Evolutionary conservation across 257 asterid species (phyloP).

Genomic region (Salvia hispanica): DNA sequence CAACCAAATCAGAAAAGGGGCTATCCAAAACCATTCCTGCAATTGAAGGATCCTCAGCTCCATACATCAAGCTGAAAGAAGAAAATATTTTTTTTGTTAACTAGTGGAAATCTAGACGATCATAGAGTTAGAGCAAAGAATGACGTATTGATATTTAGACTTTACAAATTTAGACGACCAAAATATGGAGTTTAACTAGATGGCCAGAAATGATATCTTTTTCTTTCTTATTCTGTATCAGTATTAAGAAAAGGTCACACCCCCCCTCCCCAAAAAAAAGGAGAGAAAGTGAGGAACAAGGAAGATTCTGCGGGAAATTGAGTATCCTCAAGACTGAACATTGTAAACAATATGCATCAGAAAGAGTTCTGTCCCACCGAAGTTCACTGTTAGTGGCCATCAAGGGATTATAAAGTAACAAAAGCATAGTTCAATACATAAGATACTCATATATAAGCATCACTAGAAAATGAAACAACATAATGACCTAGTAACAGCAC

Average conservation of each 20-base stretch:
- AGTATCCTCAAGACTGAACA: neutral
- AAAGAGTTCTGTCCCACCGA: neutral
- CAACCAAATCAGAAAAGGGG: slow-evolving; percentile 93
- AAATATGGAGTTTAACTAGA: neutral
- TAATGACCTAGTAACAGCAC: slow-evolving; percentile 85
- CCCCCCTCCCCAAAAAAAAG: too few relatives aligned
- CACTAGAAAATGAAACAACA: slow-evolving; percentile 23
- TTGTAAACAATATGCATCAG: neutral
- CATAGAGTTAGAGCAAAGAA: slow-evolving; percentile 12
- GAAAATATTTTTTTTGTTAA: slow-evolving; percentile 25
- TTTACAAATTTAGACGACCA: neutral
- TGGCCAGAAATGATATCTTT: slow-evolving; percentile 12
- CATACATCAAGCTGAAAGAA: slow-evolving; percentile 86
- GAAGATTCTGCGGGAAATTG: neutral
- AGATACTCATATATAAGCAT: neutral
- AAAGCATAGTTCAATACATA: neutral
- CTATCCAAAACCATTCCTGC: slow-evolving; percentile 98
- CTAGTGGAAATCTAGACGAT: neutral
- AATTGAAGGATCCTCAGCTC: slow-evolving; percentile 97
- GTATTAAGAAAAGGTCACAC: neutral
- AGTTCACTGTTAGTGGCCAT: slow-evolving; percentile 3
- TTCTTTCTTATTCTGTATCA: slow-evolving; percentile 2
- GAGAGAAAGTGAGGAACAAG: too few relatives aligned
- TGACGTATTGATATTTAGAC: neutral
- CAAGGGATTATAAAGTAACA: neutral